A percentile compares a stretch with the other conserved stretches of the same genome.
Conservation (phyloP, 805 yeast species). For the Wickerhamiella slavikovae region DNA sequence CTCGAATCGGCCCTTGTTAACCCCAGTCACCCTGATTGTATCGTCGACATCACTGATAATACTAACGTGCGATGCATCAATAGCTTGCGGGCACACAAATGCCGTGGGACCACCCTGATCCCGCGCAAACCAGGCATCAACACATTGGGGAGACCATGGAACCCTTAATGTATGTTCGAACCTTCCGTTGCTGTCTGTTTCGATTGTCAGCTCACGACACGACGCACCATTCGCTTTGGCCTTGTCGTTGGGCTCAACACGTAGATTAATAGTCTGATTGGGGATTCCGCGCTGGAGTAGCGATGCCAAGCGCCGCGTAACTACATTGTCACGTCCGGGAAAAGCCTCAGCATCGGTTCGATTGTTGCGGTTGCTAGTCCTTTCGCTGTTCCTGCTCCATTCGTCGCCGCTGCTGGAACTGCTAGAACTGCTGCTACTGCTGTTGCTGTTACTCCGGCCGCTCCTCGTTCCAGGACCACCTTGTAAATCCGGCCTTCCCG, state of each 20-base stretch:
- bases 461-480: too few relatives aligned
- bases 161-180: conserved; percentile 6
- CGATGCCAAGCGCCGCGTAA: conserved; percentile 1
- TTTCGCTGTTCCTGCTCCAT: background rate
- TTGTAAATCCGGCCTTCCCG: too few relatives aligned
- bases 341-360: too few relatives aligned
- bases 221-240: conserved; percentile 4
- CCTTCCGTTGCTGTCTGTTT: conserved; percentile 13
- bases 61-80: conserved; percentile 31
- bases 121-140: conserved; percentile 2
- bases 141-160: conserved; percentile 7
- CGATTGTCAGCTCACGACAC: conserved; percentile 5
- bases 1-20: conserved; percentile 68
- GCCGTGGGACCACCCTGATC: conserved; percentile 2
- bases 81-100: conserved; percentile 3
- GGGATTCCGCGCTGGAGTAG: conserved; percentile 2
- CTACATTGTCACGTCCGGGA: background rate
- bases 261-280: background rate
- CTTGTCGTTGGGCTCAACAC: conserved; percentile 3
- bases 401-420: too few relatives aligned
- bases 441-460: too few relatives aligned
- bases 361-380: background rate
- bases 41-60: conserved; percentile 88
- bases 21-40: conserved; percentile 79
- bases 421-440: too few relatives aligned